phyloP scores from a whole-genome alignment of 345 rosid genomes.

The Carallia pectinifolia region DNA sequence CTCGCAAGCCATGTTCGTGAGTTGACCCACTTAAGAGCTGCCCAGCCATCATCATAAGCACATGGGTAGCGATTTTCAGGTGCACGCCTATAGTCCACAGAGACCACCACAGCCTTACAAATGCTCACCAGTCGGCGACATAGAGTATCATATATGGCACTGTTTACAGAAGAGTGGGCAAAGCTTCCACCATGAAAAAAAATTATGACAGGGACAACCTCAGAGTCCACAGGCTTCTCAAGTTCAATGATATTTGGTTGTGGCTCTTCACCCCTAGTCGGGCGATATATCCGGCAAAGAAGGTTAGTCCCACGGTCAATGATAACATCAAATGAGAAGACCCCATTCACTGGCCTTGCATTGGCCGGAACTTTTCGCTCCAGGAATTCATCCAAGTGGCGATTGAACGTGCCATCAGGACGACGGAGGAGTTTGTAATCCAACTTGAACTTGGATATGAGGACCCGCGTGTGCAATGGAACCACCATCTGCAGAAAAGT shows the following conservation, averaged over 20 bases:
- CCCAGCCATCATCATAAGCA: conserved; percentile 93
- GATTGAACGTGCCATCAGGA: conserved; percentile 88
- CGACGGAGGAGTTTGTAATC: conserved; percentile 78
- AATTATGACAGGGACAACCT: conserved; percentile 65
- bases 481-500: conserved; percentile 72
- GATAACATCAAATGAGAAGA: conserved; percentile 73
- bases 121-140: conserved; percentile 73
- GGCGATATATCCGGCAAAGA: conserved; percentile 64
- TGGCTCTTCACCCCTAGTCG: conserved; percentile 41
- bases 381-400: conserved; percentile 87
- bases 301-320: conserved; percentile 58
- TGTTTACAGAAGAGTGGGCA: conserved; percentile 84
- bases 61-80: conserved; percentile 80
- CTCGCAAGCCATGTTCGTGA: conserved; percentile 77
- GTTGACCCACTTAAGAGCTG: conserved; percentile 73
- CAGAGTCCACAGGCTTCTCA: conserved; percentile 63
- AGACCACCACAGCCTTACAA: conserved; percentile 75
- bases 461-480: conserved; percentile 87
- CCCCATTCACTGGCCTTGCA: conserved; percentile 66
- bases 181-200: conserved; percentile 98
- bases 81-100: conserved; percentile 85
- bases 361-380: conserved; percentile 79
- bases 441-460: conserved; percentile 82
- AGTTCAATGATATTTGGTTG: conserved; percentile 50
- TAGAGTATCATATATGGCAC: conserved; percentile 71